Conservation (phyloP, 164 flowering plant genomes). For the Cinnamomum micranthum region DNA sequence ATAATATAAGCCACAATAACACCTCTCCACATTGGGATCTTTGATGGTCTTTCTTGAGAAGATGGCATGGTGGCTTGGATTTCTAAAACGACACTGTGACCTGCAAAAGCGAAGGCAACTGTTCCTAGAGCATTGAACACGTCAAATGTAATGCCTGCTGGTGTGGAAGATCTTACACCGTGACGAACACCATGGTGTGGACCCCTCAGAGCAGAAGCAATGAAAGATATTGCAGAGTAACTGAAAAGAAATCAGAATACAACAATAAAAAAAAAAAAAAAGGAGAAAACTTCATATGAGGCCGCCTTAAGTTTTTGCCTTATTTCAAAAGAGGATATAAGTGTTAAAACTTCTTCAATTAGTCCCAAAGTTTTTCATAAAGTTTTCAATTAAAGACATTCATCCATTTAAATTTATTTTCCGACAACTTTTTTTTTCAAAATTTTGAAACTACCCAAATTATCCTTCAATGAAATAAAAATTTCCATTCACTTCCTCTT, state of each 20-base stretch:
- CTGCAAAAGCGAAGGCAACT: constrained; percentile 31
- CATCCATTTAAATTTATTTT: too few species aligned
- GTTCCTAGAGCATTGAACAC: constrained; percentile 23
- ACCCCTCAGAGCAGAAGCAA: constrained; percentile 22
- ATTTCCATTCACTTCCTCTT: too few species aligned
- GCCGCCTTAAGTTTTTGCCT: too few species aligned
- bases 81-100: constrained; percentile 33
- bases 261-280: too few species aligned
- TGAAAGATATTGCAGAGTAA: constrained; percentile 31
- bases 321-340: too few species aligned
- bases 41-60: constrained; percentile 25
- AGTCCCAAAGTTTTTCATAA: too few species aligned
- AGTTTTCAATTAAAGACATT: too few species aligned
- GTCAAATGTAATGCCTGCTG: constrained; percentile 20
- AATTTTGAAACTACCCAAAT: too few species aligned
- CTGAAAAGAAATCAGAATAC: constrained; percentile 9
- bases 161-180: constrained; percentile 10
- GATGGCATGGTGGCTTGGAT: constrained; percentile 38
- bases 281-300: too few species aligned
- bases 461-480: too few species aligned
- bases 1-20: constrained; percentile 27
- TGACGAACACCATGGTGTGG: not conserved
- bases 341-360: too few species aligned
- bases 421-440: too few species aligned
- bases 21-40: constrained; percentile 32